These are phyloP conservation scores for Claviceps monticola DNA, from an alignment of 2,329 filamentous ascomycete species.

Conservation along the genomic window DNA sequence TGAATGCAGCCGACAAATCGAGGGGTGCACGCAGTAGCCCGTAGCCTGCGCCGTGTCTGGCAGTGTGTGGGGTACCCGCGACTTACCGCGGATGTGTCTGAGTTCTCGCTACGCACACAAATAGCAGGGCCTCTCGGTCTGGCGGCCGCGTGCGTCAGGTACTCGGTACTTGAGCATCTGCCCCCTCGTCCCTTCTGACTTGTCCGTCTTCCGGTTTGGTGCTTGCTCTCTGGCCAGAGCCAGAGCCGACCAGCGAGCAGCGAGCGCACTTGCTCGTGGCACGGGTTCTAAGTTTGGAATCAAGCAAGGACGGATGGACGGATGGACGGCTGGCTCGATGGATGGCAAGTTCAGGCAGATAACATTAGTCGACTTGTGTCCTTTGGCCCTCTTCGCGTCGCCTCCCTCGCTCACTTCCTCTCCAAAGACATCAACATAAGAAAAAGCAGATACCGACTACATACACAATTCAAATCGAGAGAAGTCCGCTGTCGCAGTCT, in stretches of 20 bases:
- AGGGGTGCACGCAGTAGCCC: constrained; percentile 1
- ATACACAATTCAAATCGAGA: constrained; percentile 35
- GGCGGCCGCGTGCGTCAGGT: neutral
- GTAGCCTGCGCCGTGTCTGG: neutral
- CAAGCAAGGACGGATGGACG: neutral
- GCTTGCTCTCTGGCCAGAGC: neutral
- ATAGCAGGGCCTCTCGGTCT: neutral
- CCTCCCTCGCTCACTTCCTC: constrained; percentile 23
- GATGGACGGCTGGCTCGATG: neutral
- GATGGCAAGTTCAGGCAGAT: constrained; percentile 7
- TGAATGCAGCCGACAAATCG: neutral
- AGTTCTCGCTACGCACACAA: neutral
- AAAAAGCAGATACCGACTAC: constrained; percentile 35
- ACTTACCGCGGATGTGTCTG: neutral
- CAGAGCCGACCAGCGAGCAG: neutral
- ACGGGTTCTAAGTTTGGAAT: too few species aligned
- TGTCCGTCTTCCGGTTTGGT: neutral
- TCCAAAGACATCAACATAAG: constrained; percentile 35
- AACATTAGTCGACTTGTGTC: constrained; percentile 13
- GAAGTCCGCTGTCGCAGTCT: constrained; percentile 47
- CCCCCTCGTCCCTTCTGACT: neutral
- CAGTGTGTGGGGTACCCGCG: neutral
- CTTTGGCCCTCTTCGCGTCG: constrained; percentile 17
- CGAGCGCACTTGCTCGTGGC: too few species aligned
- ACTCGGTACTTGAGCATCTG: neutral